These are phyloP conservation scores for Penicillium hesseltinei DNA, from an alignment of 2,329 filamentous ascomycete genomes.

Conservation along the genomic window DNA sequence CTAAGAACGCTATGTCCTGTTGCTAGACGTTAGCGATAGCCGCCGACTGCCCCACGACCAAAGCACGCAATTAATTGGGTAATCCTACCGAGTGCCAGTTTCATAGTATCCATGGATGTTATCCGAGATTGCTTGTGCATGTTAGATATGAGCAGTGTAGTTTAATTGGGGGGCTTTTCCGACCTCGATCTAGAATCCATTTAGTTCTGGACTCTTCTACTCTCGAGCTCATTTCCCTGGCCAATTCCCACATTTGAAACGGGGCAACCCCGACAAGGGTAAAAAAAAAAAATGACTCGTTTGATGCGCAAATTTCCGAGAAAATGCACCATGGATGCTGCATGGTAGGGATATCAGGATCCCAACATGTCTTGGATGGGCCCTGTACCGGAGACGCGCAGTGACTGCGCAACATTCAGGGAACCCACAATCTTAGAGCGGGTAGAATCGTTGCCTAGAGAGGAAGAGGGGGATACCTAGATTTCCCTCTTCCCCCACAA, in stretches of 20 bases:
- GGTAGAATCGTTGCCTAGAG: not conserved
- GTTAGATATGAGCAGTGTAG: not conserved
- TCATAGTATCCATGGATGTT: not conserved
- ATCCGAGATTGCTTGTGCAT: not conserved
- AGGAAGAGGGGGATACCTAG: slow-evolving; percentile 1
- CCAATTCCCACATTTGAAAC: not conserved
- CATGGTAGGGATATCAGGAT: not conserved
- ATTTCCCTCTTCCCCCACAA: slow-evolving; percentile 10
- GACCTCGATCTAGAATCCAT: not conserved
- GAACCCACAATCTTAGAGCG: not conserved
- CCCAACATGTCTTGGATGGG: slow-evolving; percentile 1
- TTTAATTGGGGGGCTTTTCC: not conserved
- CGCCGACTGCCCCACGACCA: slow-evolving; percentile 6
- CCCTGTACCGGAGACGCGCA: slow-evolving; percentile 8
- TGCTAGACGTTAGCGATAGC: slow-evolving; percentile 12
- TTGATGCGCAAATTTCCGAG: not conserved
- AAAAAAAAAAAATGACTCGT: not conserved
- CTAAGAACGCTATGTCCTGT: slow-evolving; percentile 8
- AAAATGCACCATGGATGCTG: not conserved
- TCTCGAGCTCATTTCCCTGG: not conserved
- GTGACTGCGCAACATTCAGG: slow-evolving; percentile 10
- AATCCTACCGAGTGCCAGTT: not conserved
- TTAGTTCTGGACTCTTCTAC: not conserved
- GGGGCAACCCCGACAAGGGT: not conserved
- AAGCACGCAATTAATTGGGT: slow-evolving; percentile 5